Percentiles rank a stretch among this genome's conserved stretches.
phyloP scores from a whole-genome alignment of 2,329 filamentous ascomycete genomes.

The Sporothrix inflata region DNA sequence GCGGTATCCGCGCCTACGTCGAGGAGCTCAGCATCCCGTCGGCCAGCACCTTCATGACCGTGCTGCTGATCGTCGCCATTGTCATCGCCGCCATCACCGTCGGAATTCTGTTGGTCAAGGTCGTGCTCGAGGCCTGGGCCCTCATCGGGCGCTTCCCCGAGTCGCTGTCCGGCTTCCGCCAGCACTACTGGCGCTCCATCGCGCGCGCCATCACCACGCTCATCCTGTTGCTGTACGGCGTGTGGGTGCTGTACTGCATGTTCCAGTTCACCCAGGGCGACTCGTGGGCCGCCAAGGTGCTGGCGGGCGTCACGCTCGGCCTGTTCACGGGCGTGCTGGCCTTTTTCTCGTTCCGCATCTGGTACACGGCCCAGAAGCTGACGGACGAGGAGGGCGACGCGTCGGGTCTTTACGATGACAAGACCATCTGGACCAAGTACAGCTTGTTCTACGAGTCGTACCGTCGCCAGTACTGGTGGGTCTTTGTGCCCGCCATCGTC shows the following conservation, averaged over 20 bases:
- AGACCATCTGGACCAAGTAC: constrained; percentile 91
- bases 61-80: constrained; percentile 85
- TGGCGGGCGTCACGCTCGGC: constrained; percentile 79
- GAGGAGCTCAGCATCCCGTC: constrained; percentile 83
- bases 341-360: constrained; percentile 86
- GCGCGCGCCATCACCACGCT: constrained; percentile 86
- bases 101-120: constrained; percentile 85
- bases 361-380: constrained; percentile 71
- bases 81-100: constrained; percentile 82
- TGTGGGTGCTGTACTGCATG: constrained; percentile 95
- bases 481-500: constrained; percentile 85
- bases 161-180: constrained; percentile 79
- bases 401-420: constrained; percentile 79
- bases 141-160: constrained; percentile 86
- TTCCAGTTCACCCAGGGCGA: constrained; percentile 94
- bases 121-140: constrained; percentile 87
- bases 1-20: constrained; percentile 80
- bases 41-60: constrained; percentile 94
- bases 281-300: constrained; percentile 85
- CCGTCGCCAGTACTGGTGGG: constrained; percentile 94
- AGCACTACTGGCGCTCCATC: constrained; percentile 95
- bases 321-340: constrained; percentile 80
- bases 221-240: constrained; percentile 87
- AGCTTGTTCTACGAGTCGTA: constrained; percentile 97
- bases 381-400: constrained; percentile 76